These are phyloP conservation scores for Cryptococcus sp. DNA, from an alignment of 1,284 basidiomycete species.

Conservation along the genomic window DNA sequence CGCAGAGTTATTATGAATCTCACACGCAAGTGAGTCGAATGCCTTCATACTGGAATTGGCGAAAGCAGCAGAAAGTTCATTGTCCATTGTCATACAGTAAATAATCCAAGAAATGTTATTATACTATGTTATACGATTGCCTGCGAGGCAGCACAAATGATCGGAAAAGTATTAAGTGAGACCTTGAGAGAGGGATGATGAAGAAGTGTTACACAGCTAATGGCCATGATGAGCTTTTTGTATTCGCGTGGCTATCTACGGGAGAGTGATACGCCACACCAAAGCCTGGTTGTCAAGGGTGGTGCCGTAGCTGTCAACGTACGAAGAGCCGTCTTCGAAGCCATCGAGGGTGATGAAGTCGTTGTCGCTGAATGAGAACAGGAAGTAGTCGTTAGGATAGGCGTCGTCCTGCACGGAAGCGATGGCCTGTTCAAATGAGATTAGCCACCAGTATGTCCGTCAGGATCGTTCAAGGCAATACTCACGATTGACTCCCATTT, in stretches of 20 bases:
- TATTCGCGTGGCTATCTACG: constrained; percentile 34
- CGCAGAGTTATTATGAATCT: too few species aligned
- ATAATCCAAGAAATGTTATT: too few species aligned
- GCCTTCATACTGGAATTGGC: too few species aligned
- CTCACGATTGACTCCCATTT: constrained; percentile 67
- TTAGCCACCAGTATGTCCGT: background rate
- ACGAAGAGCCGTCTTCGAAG: constrained; percentile 60
- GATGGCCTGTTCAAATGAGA: constrained; percentile 63
- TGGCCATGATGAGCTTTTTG: too few species aligned
- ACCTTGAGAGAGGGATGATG: too few species aligned
- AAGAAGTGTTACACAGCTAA: too few species aligned
- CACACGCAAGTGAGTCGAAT: too few species aligned
- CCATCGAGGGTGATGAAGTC: constrained; percentile 67
- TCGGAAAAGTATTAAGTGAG: too few species aligned
- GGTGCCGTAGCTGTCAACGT: constrained; percentile 56
- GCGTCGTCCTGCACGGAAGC: constrained; percentile 60
- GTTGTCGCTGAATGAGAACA: constrained; percentile 66
- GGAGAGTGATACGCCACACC: constrained; percentile 67
- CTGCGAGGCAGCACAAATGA: too few species aligned
- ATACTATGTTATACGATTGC: too few species aligned
- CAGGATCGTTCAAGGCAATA: background rate
- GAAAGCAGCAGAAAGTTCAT: too few species aligned
- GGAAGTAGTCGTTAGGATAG: constrained; percentile 66
- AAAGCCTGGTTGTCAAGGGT: constrained; percentile 63
- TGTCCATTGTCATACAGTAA: too few species aligned